Percentiles rank a stretch among this genome's conserved stretches.
phyloP scores from a whole-genome alignment of 129 eudicot species.

The Logfia minima region DNA sequence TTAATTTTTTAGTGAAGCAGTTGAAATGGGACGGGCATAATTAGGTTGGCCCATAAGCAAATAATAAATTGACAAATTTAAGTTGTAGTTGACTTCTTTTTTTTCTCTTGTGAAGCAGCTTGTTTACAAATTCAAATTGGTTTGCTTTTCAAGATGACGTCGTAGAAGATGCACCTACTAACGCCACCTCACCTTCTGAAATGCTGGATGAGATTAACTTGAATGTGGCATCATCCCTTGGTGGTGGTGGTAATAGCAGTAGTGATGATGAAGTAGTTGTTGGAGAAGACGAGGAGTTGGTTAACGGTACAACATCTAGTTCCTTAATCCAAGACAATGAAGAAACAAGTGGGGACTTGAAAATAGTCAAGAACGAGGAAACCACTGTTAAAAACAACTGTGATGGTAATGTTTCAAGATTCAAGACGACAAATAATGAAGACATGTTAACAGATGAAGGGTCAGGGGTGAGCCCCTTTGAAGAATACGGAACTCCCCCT shows the following conservation, averaged over 20 bases:
- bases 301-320: conserved; percentile 34
- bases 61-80: not conserved
- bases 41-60: not conserved
- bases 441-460: conserved; percentile 29
- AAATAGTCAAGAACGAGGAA: not conserved
- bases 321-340: conserved; percentile 18
- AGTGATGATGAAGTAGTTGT: conserved; percentile 88
- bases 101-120: conserved; percentile 43
- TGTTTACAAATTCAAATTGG: conserved; percentile 97
- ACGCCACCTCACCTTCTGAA: conserved; percentile 46
- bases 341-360: conserved; percentile 14
- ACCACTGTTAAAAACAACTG: not conserved
- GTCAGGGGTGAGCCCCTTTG: conserved; percentile 57
- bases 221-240: conserved; percentile 44
- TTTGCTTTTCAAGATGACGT: conserved; percentile 78
- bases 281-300: conserved; percentile 74
- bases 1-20: no score
- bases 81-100: not conserved
- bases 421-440: not conserved
- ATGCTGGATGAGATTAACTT: conserved; percentile 55
- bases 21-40: not conserved
- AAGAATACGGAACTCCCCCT: conserved; percentile 29
- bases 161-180: conserved; percentile 17
- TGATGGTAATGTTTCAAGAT: not conserved
- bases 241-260: conserved; percentile 46